A percentile compares a stretch with the other conserved stretches of the same genome.
Conservation (phyloP, 2,329 filamentous ascomycete genomes). For the Apiospora aurea region DNA sequence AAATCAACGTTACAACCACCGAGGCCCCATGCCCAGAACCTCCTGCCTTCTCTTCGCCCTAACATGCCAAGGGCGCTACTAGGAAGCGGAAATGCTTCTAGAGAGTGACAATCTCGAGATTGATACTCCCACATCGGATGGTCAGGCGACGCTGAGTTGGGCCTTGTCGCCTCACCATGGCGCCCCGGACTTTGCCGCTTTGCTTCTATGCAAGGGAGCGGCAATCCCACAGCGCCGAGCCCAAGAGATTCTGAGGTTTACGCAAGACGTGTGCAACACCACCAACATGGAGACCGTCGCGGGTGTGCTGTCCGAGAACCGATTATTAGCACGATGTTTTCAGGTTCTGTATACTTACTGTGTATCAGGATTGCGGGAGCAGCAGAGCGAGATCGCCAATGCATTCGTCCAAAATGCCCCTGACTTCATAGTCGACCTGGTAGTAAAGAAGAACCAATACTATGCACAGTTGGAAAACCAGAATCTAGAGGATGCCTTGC, state of each 20-base stretch:
- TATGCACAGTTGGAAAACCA: not conserved
- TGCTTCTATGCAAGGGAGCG: not conserved
- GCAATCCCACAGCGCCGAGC: not conserved
- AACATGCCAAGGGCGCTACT: conserved; percentile 1
- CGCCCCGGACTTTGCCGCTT: conserved; percentile 4
- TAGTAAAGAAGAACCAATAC: conserved; percentile 8
- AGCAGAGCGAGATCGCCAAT: conserved; percentile 1
- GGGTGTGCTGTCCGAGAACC: not conserved
- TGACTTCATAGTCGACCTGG: conserved; percentile 10
- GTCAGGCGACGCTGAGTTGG: not conserved
- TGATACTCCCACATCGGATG: conserved; percentile 4
- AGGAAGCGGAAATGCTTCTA: conserved; percentile 5
- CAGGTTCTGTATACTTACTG: conserved; percentile 4
- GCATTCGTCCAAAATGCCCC: conserved; percentile 2
- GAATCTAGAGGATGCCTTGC: conserved; percentile 8
- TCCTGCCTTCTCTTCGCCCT: conserved; percentile 4
- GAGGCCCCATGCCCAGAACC: not conserved
- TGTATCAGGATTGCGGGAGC: conserved; percentile 6
- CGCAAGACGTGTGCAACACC: not conserved
- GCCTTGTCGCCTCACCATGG: conserved; percentile 9
- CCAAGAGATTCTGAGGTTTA: conserved; percentile 4
- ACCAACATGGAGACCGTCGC: not conserved
- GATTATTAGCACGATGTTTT: not conserved
- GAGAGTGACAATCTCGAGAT: not conserved
- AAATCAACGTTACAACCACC: conserved; percentile 9